These are phyloP conservation scores for Lyophyllum atratum DNA, from an alignment of 768 basidiomycete species.

Conservation along the genomic window DNA sequence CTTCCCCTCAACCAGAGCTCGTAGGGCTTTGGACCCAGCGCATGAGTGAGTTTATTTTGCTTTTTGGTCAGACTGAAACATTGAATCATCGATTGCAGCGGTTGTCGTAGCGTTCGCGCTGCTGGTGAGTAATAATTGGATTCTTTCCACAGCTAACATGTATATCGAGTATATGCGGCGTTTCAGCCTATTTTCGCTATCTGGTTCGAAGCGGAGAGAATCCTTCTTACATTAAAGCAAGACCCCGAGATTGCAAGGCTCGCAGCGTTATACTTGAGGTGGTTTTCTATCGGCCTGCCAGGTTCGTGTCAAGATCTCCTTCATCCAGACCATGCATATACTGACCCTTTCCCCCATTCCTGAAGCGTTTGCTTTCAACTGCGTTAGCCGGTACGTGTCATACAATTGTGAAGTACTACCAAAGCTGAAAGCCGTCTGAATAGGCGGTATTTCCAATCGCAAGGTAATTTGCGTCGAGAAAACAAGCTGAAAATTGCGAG, in stretches of 20 bases:
- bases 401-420: not conserved
- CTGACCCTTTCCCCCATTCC: not conserved
- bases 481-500: too few species aligned
- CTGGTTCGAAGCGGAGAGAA: slow-evolving; percentile 81
- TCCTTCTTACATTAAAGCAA: slow-evolving; percentile 75
- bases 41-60: slow-evolving; percentile 57
- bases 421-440: not conserved
- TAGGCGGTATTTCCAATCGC: slow-evolving; percentile 78
- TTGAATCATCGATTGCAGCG: slow-evolving; percentile 35
- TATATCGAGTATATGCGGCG: not conserved
- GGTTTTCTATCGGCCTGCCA: slow-evolving; percentile 75
- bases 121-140: slow-evolving; percentile 40
- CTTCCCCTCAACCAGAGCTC: slow-evolving; percentile 77
- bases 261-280: slow-evolving; percentile 76
- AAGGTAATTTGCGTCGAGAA: slow-evolving; percentile 45
- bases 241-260: slow-evolving; percentile 81
- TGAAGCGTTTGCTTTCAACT: slow-evolving; percentile 50
- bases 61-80: not conserved
- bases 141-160: not conserved
- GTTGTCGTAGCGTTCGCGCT: slow-evolving; percentile 59
- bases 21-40: slow-evolving; percentile 91
- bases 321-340: not conserved
- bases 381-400: slow-evolving; percentile 38
- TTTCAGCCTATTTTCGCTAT: slow-evolving; percentile 55
- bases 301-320: slow-evolving; percentile 29